phyloP scores from a whole-genome alignment of 2,329 filamentous ascomycete species.

The Waltergamsia citrina region DNA sequence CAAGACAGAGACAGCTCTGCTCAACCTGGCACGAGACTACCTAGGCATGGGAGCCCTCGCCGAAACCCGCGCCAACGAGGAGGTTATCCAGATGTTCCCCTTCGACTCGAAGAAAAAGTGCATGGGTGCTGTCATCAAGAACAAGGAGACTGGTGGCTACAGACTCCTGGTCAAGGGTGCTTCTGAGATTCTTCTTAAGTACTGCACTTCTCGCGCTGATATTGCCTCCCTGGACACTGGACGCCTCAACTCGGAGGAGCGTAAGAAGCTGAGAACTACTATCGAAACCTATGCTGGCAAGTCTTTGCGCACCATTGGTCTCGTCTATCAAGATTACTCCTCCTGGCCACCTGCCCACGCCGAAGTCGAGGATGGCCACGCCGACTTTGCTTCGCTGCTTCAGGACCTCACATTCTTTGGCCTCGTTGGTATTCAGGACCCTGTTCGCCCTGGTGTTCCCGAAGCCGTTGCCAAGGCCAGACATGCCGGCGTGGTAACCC shows the following conservation, averaged over 20 bases:
- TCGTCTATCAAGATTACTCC: conserved; percentile 64
- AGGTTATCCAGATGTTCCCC: conserved; percentile 39
- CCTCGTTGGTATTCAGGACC: conserved; percentile 57
- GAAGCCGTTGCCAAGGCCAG: conserved; percentile 54
- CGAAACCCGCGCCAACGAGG: conserved; percentile 33
- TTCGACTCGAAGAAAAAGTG: conserved; percentile 47
- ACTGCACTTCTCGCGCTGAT: conserved; percentile 38
- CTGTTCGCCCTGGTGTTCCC: conserved; percentile 51
- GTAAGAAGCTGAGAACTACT: conserved; percentile 39
- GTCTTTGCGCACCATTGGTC: conserved; percentile 64
- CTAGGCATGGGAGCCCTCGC: conserved; percentile 37
- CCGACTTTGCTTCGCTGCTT: conserved; percentile 44
- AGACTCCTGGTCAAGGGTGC: conserved; percentile 46
- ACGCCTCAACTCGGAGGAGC: conserved; percentile 29
- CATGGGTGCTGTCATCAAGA: conserved; percentile 44
- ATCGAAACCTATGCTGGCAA: conserved; percentile 53
- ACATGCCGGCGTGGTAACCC: conserved; percentile 54
- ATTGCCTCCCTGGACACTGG: conserved; percentile 18
- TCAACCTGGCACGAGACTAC: conserved; percentile 38
- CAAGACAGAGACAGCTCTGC: conserved; percentile 46
- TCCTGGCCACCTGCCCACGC: conserved; percentile 59
- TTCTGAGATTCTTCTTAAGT: conserved; percentile 42
- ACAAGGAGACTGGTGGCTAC: conserved; percentile 27
- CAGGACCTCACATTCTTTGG: conserved; percentile 27
- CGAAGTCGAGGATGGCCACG: conserved; percentile 50